Evolutionary conservation across 2,329 filamentous ascomycete species (phyloP).

Genomic region (Venturia nashicola): DNA sequence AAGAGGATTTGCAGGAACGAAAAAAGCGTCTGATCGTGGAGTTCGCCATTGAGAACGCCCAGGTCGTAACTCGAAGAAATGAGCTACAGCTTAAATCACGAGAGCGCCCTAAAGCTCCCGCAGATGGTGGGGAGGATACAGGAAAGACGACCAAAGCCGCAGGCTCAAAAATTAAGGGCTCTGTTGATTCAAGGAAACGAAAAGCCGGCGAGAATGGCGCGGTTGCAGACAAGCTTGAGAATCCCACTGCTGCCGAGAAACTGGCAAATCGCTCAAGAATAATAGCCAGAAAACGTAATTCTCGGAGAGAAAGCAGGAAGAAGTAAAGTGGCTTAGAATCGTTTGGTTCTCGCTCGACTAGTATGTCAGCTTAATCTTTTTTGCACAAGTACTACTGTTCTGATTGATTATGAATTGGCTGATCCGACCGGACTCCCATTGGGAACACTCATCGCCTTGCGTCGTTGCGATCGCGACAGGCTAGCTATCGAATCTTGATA

Average conservation of each 20-base stretch:
- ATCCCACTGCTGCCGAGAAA: slow-evolving; percentile 24
- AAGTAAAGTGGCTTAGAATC: slow-evolving; percentile 25
- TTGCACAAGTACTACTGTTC: background rate
- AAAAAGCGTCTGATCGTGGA: slow-evolving; percentile 88
- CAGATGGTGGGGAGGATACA: slow-evolving; percentile 9
- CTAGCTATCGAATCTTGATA: slow-evolving; percentile 19
- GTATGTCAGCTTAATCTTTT: slow-evolving; percentile 17
- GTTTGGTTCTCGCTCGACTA: slow-evolving; percentile 7
- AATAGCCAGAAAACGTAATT: slow-evolving; percentile 72
- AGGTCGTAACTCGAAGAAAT: slow-evolving; percentile 73
- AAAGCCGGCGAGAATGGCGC: background rate
- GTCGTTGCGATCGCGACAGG: slow-evolving; percentile 7
- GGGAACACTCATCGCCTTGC: background rate
- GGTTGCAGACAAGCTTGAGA: slow-evolving; percentile 25
- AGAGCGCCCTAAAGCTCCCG: slow-evolving; percentile 15
- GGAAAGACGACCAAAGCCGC: slow-evolving; percentile 32
- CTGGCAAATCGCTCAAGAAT: slow-evolving; percentile 58
- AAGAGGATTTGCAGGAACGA: slow-evolving; percentile 48
- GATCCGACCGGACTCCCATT: background rate
- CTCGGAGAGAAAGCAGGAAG: slow-evolving; percentile 46
- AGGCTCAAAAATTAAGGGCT: slow-evolving; percentile 28
- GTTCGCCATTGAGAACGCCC: slow-evolving; percentile 95
- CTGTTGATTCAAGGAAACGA: slow-evolving; percentile 23
- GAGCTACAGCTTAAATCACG: slow-evolving; percentile 28
- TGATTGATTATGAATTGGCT: background rate